phyloP scores from a whole-genome alignment of 768 basidiomycete species.

The Chalciporus piperatus region DNA sequence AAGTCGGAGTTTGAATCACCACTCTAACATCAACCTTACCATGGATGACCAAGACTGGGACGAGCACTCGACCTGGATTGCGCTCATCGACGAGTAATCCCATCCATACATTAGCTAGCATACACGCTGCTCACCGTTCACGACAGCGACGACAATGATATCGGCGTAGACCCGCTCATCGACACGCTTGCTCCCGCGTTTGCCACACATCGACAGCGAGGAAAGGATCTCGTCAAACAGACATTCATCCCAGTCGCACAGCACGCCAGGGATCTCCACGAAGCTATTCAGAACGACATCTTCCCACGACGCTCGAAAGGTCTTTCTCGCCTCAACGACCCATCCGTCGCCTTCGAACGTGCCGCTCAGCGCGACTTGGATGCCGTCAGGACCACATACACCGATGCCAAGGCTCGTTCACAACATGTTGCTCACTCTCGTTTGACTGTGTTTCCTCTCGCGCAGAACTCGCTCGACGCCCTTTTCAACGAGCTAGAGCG shows the following conservation, averaged over 20 bases:
- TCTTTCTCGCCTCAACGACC: slow-evolving; percentile 52
- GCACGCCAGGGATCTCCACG: slow-evolving; percentile 37
- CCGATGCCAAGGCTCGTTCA: slow-evolving; percentile 43
- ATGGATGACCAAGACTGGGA: slow-evolving; percentile 24
- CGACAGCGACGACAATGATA: slow-evolving; percentile 31
- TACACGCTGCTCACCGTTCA: not conserved
- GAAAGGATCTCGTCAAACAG: slow-evolving; percentile 31
- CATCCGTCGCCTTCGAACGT: slow-evolving; percentile 51
- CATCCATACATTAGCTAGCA: not conserved
- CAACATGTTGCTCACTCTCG: slow-evolving; percentile 1
- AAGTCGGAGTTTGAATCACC: slow-evolving; percentile 20
- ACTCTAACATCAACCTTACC: slow-evolving; percentile 3
- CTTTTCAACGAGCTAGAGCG: slow-evolving; percentile 46
- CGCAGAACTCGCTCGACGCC: slow-evolving; percentile 41
- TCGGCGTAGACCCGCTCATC: slow-evolving; percentile 43
- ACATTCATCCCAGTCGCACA: slow-evolving; percentile 35
- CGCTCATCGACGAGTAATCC: slow-evolving; percentile 28
- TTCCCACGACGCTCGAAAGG: slow-evolving; percentile 36
- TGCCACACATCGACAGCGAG: slow-evolving; percentile 28
- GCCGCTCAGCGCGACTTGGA: slow-evolving; percentile 43
- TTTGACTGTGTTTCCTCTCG: slow-evolving; percentile 13
- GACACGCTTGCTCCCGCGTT: slow-evolving; percentile 45
- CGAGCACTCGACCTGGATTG: slow-evolving; percentile 26
- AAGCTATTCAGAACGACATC: slow-evolving; percentile 31
- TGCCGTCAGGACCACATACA: slow-evolving; percentile 38